A percentile compares a stretch with the other conserved stretches of the same genome.
Evolutionary conservation across 208 protist species (phyloP).

Genomic region (Leishmania martiniquensis): DNA sequence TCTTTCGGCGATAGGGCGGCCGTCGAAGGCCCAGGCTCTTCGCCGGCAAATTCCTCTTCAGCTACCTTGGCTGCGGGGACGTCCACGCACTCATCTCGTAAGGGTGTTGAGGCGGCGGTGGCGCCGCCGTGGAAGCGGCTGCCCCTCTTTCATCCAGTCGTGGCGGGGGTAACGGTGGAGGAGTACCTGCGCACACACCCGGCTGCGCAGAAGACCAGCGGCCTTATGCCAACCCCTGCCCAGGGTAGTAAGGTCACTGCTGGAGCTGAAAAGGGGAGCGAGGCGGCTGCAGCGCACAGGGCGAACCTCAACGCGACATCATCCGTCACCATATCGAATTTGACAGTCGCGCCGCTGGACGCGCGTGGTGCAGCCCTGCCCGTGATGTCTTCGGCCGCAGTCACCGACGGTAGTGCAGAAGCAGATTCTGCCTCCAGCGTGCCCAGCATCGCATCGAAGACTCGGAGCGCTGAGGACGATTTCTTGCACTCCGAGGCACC

Average conservation of each 20-base stretch:
- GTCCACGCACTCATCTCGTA: neutral
- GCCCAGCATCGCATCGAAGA: neutral
- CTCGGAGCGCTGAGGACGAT: conserved; percentile 12
- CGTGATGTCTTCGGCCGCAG: neutral
- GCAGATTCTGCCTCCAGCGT: neutral
- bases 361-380: neutral
- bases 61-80: neutral
- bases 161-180: conserved; percentile 15
- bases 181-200: conserved; percentile 21
- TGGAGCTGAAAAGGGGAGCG: neutral
- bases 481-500: conserved; percentile 24
- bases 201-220: neutral
- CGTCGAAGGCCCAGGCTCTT: neutral
- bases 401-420: neutral
- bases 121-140: neutral
- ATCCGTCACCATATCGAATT: neutral
- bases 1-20: neutral
- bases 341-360: neutral
- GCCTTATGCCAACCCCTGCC: neutral
- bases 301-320: neutral
- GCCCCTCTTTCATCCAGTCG: conserved; percentile 14
- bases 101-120: neutral
- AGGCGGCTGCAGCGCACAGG: neutral
- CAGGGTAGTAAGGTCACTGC: neutral
- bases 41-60: neutral